These are phyloP conservation scores for Wilhelminamyces savonicus DNA, from an alignment of 805 yeast genomes.

Conservation along the genomic window DNA sequence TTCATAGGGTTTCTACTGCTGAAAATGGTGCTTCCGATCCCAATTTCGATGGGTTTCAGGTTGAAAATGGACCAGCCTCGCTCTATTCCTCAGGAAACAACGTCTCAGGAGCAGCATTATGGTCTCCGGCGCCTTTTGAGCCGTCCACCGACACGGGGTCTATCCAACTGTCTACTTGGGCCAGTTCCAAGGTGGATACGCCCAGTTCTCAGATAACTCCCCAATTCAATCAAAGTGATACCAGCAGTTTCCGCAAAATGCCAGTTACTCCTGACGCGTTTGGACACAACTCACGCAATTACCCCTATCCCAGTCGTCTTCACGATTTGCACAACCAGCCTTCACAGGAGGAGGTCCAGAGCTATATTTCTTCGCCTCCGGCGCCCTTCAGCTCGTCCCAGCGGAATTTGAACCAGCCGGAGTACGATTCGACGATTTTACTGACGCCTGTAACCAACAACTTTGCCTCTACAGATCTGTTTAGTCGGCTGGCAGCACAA, in stretches of 20 bases:
- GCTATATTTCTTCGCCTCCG: too few species aligned
- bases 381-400: too few species aligned
- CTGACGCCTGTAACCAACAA: too few species aligned
- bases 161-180: not conserved
- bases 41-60: too few species aligned
- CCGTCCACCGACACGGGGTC: not conserved
- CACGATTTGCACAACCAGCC: constrained; percentile 1
- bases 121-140: not conserved
- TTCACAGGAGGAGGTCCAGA: too few species aligned
- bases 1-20: too few species aligned
- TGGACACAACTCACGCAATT: constrained; percentile 1
- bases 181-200: constrained; percentile 1
- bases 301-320: constrained; percentile 1
- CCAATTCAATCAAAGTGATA: constrained; percentile 2
- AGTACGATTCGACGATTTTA: too few species aligned
- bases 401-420: too few species aligned
- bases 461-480: too few species aligned
- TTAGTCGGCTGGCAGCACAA: constrained; percentile 3
- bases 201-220: constrained; percentile 4
- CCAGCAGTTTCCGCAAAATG: not conserved
- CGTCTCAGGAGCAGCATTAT: not conserved
- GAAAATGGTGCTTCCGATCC: too few species aligned
- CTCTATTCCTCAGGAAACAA: not conserved
- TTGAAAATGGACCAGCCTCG: too few species aligned
- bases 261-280: constrained; percentile 21